A percentile compares a stretch with the other conserved stretches of the same genome.
Evolutionary conservation across 2,329 filamentous ascomycete genomes (phyloP).

Genomic region (Corinectria fuckeliana): DNA sequence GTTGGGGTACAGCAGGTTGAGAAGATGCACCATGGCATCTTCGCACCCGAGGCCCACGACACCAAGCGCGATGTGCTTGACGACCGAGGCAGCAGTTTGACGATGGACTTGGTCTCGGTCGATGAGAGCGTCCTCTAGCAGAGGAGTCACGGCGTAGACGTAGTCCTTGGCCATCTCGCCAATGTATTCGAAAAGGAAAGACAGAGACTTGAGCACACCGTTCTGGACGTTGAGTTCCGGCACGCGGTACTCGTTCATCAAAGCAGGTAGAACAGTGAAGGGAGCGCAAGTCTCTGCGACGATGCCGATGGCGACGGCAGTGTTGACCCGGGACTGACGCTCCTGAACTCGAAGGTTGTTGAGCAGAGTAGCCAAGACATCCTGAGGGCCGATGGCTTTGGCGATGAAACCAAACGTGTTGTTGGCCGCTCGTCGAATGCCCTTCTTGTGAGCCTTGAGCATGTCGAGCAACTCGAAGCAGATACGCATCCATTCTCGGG

Average conservation of each 20-base stretch:
- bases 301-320: slow-evolving; percentile 96
- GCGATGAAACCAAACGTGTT: slow-evolving; percentile 99
- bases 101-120: slow-evolving; percentile 98
- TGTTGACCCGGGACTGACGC: slow-evolving; percentile 97
- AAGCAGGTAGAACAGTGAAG: slow-evolving; percentile 95
- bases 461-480: slow-evolving; percentile 99
- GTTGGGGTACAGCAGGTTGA: slow-evolving; percentile 96
- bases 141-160: slow-evolving; percentile 94
- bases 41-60: slow-evolving; percentile 98
- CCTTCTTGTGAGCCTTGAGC: slow-evolving; percentile 99
- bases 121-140: slow-evolving; percentile 95
- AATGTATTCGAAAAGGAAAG: slow-evolving; percentile 98
- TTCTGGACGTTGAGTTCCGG: slow-evolving; percentile 99
- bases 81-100: slow-evolving; percentile 93
- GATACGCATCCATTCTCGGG: slow-evolving; percentile 99
- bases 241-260: slow-evolving; percentile 99
- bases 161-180: slow-evolving; percentile 99
- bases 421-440: slow-evolving; percentile 96
- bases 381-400: slow-evolving; percentile 97
- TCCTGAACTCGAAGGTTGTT: slow-evolving; percentile 98
- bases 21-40: slow-evolving; percentile 96
- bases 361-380: slow-evolving; percentile 91
- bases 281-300: slow-evolving; percentile 98
- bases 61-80: slow-evolving; percentile 96
- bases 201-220: slow-evolving; percentile 94